Base-by-base conservation (phyloP, 306 rosid species). In the Cicer pinnatifidum region DNA sequence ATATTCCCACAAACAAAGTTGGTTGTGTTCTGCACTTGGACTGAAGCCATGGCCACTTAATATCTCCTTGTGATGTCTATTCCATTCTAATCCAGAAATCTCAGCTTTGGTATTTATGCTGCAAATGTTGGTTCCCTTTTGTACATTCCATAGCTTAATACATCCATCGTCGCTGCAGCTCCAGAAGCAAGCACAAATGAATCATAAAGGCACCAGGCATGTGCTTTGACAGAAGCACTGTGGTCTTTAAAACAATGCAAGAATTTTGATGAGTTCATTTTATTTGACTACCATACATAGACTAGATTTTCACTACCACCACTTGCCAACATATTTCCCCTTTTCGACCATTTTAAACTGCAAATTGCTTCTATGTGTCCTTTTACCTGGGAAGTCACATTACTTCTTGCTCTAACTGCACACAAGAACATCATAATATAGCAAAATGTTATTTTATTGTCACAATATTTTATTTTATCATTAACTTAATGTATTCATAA, bases 61-160 rank as follows among this genome's bases (percentile, higher is more conserved):
- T 69, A 91, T 52, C 83, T 89, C 95, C 61, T 82, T 87, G 79
- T 86, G 89, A 81, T 89, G 92, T 74, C 78, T 87, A 73, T 91
- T 91, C 95, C 97, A 91, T 73, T 91, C 88, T 51, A 87, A 80
- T 71, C 97, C 92, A 82, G 91, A 91, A 50, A 91, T 84, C 97
- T 89, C 91, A 50, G 95, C 86, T 50, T 85, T 71, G 71, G 95
- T 89, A 58, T 83, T 83, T 63, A 80, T 70, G 86, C 85, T 85
- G 71, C 50, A 67, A 63, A 87, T 63, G 81, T 88, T 78, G 63
- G 82, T 80, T 10, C 92, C 95, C 52, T 73, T 86, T 38, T 81
- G 85, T 7, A 79, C 81, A 75, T 87, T 89, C 95, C 95, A 91
- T 73, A 86, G 6, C 86, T 91, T 91, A 38, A 91, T 89, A 23